These are phyloP conservation scores for Blumeriella jaapii DNA, from an alignment of 2,329 filamentous ascomycete genomes.

Conservation along the genomic window DNA sequence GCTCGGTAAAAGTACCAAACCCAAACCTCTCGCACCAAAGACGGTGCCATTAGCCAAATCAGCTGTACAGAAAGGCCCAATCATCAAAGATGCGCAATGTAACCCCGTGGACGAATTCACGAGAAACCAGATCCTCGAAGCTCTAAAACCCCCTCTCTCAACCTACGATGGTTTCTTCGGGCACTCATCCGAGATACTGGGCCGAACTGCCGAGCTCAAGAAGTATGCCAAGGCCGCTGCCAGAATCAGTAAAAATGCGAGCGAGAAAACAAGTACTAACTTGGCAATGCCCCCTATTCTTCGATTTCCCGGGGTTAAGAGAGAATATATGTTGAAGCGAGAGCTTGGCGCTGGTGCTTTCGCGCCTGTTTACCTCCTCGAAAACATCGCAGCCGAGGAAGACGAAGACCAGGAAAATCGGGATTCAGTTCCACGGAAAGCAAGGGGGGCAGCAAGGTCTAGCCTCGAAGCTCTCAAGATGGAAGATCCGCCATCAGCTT, in stretches of 20 bases:
- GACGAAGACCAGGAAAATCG: slow-evolving; percentile 36
- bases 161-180: slow-evolving; percentile 74
- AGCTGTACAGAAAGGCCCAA: slow-evolving; percentile 48
- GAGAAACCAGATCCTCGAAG: slow-evolving; percentile 61
- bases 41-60: slow-evolving; percentile 29
- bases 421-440: slow-evolving; percentile 30
- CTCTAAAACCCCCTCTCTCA: slow-evolving; percentile 59
- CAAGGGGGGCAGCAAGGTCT: slow-evolving; percentile 36
- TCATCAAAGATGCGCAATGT: slow-evolving; percentile 73
- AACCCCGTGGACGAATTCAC: slow-evolving; percentile 78
- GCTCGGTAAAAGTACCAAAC: slow-evolving; percentile 36
- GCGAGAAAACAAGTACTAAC: slow-evolving; percentile 48
- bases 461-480: slow-evolving; percentile 75
- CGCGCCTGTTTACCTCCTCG: slow-evolving; percentile 86
- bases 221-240: slow-evolving; percentile 57
- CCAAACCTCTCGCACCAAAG: slow-evolving; percentile 30
- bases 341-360: slow-evolving; percentile 91
- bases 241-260: slow-evolving; percentile 31
- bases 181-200: slow-evolving; percentile 50
- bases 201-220: slow-evolving; percentile 64
- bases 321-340: slow-evolving; percentile 66
- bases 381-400: slow-evolving; percentile 48
- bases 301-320: slow-evolving; percentile 50
- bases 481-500: slow-evolving; percentile 76
- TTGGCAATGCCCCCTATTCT: slow-evolving; percentile 51